Evolutionary conservation across 805 yeast species (phyloP).

Genomic region (Hanseniaspora singularis): DNA sequence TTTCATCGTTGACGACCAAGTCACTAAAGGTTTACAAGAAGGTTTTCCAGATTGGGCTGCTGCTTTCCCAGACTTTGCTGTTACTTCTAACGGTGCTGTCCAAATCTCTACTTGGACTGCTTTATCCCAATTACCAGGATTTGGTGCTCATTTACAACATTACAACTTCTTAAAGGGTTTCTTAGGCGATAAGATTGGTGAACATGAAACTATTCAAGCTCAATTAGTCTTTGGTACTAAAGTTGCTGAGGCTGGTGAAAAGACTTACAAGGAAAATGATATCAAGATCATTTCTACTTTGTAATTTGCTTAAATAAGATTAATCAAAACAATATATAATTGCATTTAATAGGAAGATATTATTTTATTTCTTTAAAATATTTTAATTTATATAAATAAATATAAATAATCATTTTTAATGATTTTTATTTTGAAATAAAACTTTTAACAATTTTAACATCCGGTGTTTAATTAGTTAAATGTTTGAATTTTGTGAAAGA

Average conservation of each 20-base stretch:
- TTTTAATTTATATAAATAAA: too few species aligned
- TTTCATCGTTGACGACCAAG: slow-evolving; percentile 36
- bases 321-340: not conserved
- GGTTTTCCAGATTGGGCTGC: slow-evolving; percentile 35
- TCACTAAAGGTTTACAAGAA: slow-evolving; percentile 33
- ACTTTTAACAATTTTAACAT: too few species aligned
- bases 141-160: slow-evolving; percentile 45
- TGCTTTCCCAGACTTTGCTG: slow-evolving; percentile 39
- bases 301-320: not conserved
- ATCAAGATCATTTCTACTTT: slow-evolving; percentile 28
- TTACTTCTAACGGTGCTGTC: slow-evolving; percentile 39
- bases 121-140: slow-evolving; percentile 31
- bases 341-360: too few species aligned
- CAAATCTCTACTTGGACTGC: slow-evolving; percentile 42
- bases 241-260: slow-evolving; percentile 29
- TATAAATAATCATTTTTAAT: too few species aligned
- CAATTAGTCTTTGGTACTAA: slow-evolving; percentile 43
- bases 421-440: too few species aligned
- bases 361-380: too few species aligned
- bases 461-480: too few species aligned
- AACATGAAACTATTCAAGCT: slow-evolving; percentile 35
- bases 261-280: slow-evolving; percentile 34
- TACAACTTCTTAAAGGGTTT: slow-evolving; percentile 36
- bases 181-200: slow-evolving; percentile 32
- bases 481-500: too few species aligned